These are phyloP conservation scores for Coccomyxa sp. DNA, from an alignment of 139 green algal species.

Conservation along the genomic window DNA sequence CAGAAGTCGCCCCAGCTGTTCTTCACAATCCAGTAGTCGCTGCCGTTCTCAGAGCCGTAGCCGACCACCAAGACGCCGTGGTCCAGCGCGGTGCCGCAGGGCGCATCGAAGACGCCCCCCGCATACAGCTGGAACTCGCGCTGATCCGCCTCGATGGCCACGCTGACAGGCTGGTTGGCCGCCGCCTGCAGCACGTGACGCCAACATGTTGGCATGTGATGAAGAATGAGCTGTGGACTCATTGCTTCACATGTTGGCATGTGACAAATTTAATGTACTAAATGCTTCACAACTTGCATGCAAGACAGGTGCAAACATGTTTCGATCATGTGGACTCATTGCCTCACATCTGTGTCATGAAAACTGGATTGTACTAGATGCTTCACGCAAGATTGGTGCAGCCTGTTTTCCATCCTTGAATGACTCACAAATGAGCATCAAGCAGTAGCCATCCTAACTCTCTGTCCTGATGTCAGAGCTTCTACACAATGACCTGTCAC, in stretches of 20 bases:
- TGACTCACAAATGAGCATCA: no score
- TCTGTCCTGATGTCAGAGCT: no score
- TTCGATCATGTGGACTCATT: no score
- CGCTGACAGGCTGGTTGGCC: conserved; percentile 82
- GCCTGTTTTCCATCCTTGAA: no score
- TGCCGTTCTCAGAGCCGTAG: conserved; percentile 68
- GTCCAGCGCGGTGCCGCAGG: conserved; percentile 84
- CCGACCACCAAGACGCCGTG: conserved; percentile 95
- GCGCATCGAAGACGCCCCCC: conserved; percentile 73
- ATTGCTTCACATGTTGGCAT: not conserved
- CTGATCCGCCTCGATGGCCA: conserved; percentile 89
- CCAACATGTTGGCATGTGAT: not conserved
- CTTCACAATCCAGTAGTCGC: conserved; percentile 92
- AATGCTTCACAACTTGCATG: not conserved
- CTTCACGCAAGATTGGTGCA: no score
- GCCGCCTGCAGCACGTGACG: conserved; percentile 57
- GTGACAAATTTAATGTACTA: not conserved
- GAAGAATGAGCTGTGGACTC: no score
- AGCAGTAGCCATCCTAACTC: no score
- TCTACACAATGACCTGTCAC: no score
- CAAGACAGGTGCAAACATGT: not conserved
- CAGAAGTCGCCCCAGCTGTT: conserved; percentile 93
- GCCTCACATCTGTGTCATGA: no score
- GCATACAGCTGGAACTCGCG: conserved; percentile 86
- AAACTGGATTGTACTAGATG: no score